Evolutionary conservation across 306 rosid species (phyloP).

Genomic region (Pyrus pyrifolia): DNA sequence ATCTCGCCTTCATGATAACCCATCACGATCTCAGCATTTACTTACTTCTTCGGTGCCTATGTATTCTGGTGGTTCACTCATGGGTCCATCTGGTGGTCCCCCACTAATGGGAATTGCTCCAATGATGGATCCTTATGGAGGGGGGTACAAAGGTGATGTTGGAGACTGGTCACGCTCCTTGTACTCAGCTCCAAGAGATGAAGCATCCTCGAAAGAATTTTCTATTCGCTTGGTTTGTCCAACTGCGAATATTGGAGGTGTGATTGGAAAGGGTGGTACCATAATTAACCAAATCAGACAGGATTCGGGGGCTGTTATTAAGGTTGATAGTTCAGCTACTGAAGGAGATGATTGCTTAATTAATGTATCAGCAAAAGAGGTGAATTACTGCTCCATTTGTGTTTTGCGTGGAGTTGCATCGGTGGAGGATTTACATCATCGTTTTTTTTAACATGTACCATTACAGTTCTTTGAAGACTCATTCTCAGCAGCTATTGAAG

Average conservation of each 20-base stretch:
- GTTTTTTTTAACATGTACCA: not conserved
- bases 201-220: slow-evolving; percentile 72
- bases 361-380: slow-evolving; percentile 84
- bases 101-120: slow-evolving; percentile 85
- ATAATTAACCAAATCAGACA: slow-evolving; percentile 94
- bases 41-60: slow-evolving; percentile 57
- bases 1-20: slow-evolving; percentile 83
- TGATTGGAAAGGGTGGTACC: slow-evolving; percentile 94
- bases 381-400: slow-evolving; percentile 21
- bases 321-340: slow-evolving; percentile 86
- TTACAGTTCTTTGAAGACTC: slow-evolving; percentile 83
- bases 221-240: slow-evolving; percentile 84
- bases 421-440: slow-evolving; percentile 3
- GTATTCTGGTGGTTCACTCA: slow-evolving; percentile 59
- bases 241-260: slow-evolving; percentile 84
- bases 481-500: slow-evolving; percentile 76
- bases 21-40: slow-evolving; percentile 89
- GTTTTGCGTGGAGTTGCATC: not conserved
- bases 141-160: slow-evolving; percentile 78
- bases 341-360: slow-evolving; percentile 90
- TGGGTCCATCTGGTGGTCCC: slow-evolving; percentile 60
- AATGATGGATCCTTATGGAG: slow-evolving; percentile 70
- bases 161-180: slow-evolving; percentile 89
- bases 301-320: slow-evolving; percentile 84
- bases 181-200: slow-evolving; percentile 92